These are phyloP conservation scores for Penicillium antarcticum DNA, from an alignment of 495 filamentous ascomycete genomes.

Conservation along the genomic window DNA sequence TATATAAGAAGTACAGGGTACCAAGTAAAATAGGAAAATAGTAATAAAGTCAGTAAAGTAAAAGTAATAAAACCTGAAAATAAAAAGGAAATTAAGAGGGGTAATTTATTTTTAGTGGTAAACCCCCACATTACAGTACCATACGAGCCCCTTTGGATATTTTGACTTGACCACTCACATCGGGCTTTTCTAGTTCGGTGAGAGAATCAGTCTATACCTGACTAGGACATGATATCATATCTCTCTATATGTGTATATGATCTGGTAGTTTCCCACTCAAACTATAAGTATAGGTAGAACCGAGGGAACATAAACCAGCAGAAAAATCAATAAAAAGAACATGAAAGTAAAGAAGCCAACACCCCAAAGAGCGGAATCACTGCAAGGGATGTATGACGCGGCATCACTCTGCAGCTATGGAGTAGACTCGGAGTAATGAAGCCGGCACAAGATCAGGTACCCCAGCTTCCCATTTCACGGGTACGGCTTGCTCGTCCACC, in stretches of 20 bases:
- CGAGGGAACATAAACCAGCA: not conserved
- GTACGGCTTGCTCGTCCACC: constrained; percentile 7
- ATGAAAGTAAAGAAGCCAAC: not conserved
- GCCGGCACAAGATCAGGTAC: not conserved
- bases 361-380: not conserved
- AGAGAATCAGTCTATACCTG: too few relatives aligned
- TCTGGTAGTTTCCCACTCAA: too few relatives aligned
- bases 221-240: constrained; percentile 12
- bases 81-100: not conserved
- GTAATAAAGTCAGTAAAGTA: not conserved
- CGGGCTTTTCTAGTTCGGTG: too few relatives aligned
- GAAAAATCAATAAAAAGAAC: not conserved
- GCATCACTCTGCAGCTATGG: not conserved
- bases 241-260: too few relatives aligned
- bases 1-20: constrained; percentile 4
- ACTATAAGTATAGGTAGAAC: too few relatives aligned
- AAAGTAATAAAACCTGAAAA: not conserved
- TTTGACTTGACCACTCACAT: too few relatives aligned
- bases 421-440: not conserved
- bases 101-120: not conserved
- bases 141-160: not conserved
- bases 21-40: not conserved
- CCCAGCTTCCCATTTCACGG: not conserved
- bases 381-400: constrained; percentile 4
- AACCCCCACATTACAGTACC: not conserved